Base-by-base conservation (phyloP, 345 rosid genomes). In the Melaleuca quinquenervia region DNA sequence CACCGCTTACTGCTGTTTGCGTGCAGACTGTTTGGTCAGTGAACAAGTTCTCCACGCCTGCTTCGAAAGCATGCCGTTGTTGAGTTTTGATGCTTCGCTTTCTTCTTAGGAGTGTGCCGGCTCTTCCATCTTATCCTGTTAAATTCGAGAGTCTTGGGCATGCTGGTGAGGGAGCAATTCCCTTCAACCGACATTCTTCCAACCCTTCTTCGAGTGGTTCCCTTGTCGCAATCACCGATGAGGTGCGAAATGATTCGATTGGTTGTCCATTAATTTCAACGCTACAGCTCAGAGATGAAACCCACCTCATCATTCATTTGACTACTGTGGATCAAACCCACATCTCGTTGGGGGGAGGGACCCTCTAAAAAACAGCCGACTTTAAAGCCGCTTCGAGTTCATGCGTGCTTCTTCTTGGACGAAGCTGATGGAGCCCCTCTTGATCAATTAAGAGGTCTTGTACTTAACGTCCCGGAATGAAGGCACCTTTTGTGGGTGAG, bases 141-240 rank as follows among this genome's bases (percentile, higher is more conserved):
- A 58, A 58, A 58, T n/a, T 6, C 12, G 54, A 52, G 75, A 29
- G 44, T 14, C 75, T 62, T 62, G 16, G 16, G 70, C 32, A 58
- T 58, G 70, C 70, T 58, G 0, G 14, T 27, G 16, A 0, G 18
- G 13, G 36, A n/a, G 4, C 2, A 6, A 58, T 0, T 58, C 62
- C 24, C 36, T 13, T n/a, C 74, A 26, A 60, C 20, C 20, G 74
- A 41, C 41, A 4, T 41, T 41, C 41, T 41, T 41, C 41, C 41
- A 41, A 41, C 41, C 7, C 5, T n/a, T 32, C 32, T 13, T 7
- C 6, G 70, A 5, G 70, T n/a, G 70, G 15, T 11, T 13, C 8
- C 74, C 41, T 36, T 5, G 45, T 6, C 45, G 45, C 45, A 64
- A 32, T 64, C 44, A 18, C 45, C 24, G 78, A 16, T 3, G 8